Evolutionary conservation across 306 rosid genomes (phyloP).

Genomic region (Purshia tridentata): DNA sequence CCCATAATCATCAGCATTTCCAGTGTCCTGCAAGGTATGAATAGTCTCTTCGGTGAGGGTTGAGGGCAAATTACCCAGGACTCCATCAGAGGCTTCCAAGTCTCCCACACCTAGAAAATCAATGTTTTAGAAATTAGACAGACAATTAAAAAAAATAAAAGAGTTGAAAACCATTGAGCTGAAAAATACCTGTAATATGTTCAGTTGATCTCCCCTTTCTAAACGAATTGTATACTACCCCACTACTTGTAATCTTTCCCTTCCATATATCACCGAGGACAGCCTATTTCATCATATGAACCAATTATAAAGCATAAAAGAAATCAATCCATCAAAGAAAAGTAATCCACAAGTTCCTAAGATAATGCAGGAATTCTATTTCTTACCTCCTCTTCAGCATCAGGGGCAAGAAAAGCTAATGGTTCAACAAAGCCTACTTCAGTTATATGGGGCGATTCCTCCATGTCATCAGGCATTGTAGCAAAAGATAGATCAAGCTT

Average conservation of each 20-base stretch:
- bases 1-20: conserved; percentile 25
- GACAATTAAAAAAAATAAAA: background rate
- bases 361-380: background rate
- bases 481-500: conserved; percentile 36
- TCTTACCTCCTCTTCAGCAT: conserved; percentile 50
- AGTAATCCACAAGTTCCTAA: background rate
- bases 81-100: conserved; percentile 30
- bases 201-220: conserved; percentile 40
- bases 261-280: conserved; percentile 47
- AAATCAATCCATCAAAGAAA: conserved; percentile 6
- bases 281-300: conserved; percentile 30
- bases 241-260: conserved; percentile 53
- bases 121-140: conserved; percentile 3
- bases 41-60: conserved; percentile 23
- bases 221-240: conserved; percentile 34
- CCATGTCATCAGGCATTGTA: conserved; percentile 46
- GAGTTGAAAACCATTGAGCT: conserved; percentile 8
- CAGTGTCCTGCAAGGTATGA: conserved; percentile 21
- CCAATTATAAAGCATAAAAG: conserved; percentile 2
- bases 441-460: conserved; percentile 37
- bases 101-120: conserved; percentile 34
- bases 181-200: conserved; percentile 35
- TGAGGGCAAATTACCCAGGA: conserved; percentile 26
- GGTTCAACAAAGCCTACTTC: conserved; percentile 41
- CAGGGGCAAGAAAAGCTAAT: conserved; percentile 58